Evolutionary conservation across 1,139 yeast species (phyloP), one percentile per base, ranked within the genome.

Genomic region (Waltiozyma sp.): DNA sequence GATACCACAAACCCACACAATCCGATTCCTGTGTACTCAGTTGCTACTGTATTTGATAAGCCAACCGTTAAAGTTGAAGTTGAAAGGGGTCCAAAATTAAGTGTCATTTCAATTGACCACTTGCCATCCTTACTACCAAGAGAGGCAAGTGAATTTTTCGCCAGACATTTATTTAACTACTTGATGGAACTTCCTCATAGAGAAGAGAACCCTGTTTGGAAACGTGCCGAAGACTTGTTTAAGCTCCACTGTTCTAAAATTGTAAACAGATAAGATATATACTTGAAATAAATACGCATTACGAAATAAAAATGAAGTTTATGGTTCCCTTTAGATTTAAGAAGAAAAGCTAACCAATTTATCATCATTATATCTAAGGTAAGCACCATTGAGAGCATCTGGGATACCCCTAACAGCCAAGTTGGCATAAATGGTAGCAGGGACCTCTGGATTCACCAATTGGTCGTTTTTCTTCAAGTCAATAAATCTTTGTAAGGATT

Each of bases 1-100:
- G 98, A 91, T 66, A 91, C 97, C 42, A 91, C 98, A 45, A 91
- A 91, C 65, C 97, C 97, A 47, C 93, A 88, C 70, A 91, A 91
- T 68, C 98, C 98, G 48, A 77, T 91, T 50, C 98, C 98, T 50
- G 91, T 91, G 45, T 93, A 91, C 65, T 70, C 77, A 31, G 72
- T 86, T 53, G 94, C 95, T 45, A 89, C 98, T 28, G 89, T 83
- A 13, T 91, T 91, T 68, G 75, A 77, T 52, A 77, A 85, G 54
- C 98, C 98, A 53, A 88, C 96, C 9, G 96, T 86, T 38, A 65
- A 66, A 14, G 97, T 89, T 39, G 75, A 79, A 50, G 80, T 91
- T 38, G 70, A 80, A 23, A 70, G 66, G 26, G 96, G 96, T 42
- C 89, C 91, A 48, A 86, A 87, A 60, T 68, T 91, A 56, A 83